These are phyloP conservation scores for Gnomoniopsis smithogilvyi DNA, from an alignment of 2,329 filamentous ascomycete genomes.

Conservation along the genomic window DNA sequence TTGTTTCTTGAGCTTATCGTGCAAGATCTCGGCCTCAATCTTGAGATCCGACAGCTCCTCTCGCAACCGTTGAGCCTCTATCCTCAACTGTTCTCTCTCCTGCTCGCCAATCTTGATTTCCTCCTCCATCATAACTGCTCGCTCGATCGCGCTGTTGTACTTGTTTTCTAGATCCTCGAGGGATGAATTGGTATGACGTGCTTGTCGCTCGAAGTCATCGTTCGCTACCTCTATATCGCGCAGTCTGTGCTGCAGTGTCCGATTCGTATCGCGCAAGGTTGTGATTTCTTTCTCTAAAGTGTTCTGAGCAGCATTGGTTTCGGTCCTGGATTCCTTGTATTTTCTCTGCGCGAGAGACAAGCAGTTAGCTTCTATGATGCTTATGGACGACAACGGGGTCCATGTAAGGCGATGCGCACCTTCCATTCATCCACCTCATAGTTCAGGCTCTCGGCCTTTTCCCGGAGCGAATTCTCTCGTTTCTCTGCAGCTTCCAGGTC, in stretches of 20 bases:
- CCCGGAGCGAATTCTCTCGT: constrained; percentile 77
- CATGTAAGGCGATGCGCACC: constrained; percentile 49
- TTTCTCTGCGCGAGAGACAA: constrained; percentile 62
- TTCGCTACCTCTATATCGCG: constrained; percentile 97
- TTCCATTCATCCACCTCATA: constrained; percentile 99
- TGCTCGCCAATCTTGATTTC: constrained; percentile 89
- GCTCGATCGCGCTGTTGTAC: constrained; percentile 91
- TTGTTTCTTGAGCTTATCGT: constrained; percentile 79
- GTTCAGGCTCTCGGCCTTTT: constrained; percentile 78
- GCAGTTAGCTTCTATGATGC: constrained; percentile 21
- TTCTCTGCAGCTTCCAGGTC: constrained; percentile 96
- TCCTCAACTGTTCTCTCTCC: constrained; percentile 83
- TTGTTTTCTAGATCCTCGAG: constrained; percentile 97
- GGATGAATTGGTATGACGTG: constrained; percentile 90
- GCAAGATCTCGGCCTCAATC: constrained; percentile 90
- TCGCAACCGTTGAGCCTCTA: constrained; percentile 83
- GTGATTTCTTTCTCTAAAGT: constrained; percentile 94
- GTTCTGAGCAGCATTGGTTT: constrained; percentile 81
- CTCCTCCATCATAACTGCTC: constrained; percentile 89
- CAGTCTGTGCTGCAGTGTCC: constrained; percentile 76
- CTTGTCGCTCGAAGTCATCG: constrained; percentile 96
- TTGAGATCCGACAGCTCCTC: constrained; percentile 92
- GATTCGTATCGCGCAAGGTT: constrained; percentile 77
- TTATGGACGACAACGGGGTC: background rate
- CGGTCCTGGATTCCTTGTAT: constrained; percentile 90